Evolutionary conservation across 2,329 filamentous ascomycete species (phyloP).

Genomic region (Erysiphe pulchra): DNA sequence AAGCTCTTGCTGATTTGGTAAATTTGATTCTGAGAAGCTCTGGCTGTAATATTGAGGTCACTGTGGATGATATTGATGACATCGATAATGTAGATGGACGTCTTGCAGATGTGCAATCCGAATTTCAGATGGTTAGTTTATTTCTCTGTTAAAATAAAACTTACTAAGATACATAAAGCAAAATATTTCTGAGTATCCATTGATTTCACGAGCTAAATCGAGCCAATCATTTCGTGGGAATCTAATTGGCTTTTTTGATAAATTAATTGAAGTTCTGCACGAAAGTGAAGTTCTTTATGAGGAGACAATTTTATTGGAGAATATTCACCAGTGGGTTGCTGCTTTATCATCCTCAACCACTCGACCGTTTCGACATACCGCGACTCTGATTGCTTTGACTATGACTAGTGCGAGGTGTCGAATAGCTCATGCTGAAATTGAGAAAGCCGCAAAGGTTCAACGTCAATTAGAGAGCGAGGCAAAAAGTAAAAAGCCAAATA

Average conservation of each 20-base stretch:
- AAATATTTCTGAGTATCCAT: slow-evolving; percentile 71
- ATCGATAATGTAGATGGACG: slow-evolving; percentile 62
- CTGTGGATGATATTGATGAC: slow-evolving; percentile 64
- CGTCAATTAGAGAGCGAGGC: slow-evolving; percentile 58
- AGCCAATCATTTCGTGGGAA: slow-evolving; percentile 54
- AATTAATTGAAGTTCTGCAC: slow-evolving; percentile 53
- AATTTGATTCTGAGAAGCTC: slow-evolving; percentile 45
- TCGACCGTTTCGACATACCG: slow-evolving; percentile 80
- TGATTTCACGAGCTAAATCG: slow-evolving; percentile 59
- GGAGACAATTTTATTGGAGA: slow-evolving; percentile 48
- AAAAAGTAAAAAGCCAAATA: slow-evolving; percentile 50
- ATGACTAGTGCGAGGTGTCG: slow-evolving; percentile 56
- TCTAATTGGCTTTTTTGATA: slow-evolving; percentile 53
- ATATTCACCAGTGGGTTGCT: slow-evolving; percentile 69
- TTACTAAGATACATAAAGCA: slow-evolving; percentile 18
- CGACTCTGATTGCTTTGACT: slow-evolving; percentile 59
- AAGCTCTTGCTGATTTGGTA: slow-evolving; percentile 33
- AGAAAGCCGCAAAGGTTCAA: slow-evolving; percentile 47
- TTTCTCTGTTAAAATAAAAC: neutral
- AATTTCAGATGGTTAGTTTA: slow-evolving; percentile 47
- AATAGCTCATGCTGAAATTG: slow-evolving; percentile 43
- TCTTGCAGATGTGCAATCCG: slow-evolving; percentile 62
- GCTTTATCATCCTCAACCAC: slow-evolving; percentile 74
- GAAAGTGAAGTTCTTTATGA: slow-evolving; percentile 61
- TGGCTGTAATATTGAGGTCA: slow-evolving; percentile 58